Evolutionary conservation across 257 asterid genomes (phyloP), one percentile per base, ranked within the genome.

Genomic region (Orobanche coerulescens): DNA sequence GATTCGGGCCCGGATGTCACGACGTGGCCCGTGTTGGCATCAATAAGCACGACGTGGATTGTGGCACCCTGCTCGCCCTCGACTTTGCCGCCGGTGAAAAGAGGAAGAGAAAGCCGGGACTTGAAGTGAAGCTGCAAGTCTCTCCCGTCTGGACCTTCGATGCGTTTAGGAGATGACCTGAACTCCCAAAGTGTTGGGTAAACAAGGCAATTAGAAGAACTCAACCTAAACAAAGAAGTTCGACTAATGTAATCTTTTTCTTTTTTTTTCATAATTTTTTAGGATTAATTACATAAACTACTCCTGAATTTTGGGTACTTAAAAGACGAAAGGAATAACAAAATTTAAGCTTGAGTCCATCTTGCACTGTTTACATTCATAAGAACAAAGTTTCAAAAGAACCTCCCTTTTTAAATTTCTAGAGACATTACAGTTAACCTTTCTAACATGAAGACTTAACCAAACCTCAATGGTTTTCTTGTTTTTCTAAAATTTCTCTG

Each of bases 51-150:
- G 55, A 81, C 87, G 70, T 87, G 94, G 51, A 85, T 82, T 12
- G 87, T 26, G 65, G 94, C 96, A 72, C 94, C 92, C 66, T 85
- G 96, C 72, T 87, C 96, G 20, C 96, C 96, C 81, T 84, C 92
- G 40, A 87, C 94, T 76, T 87, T 87, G 19, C 91, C 96, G 14
- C 94, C 94, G 4, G 96, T 87, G 69, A 81, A 87, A 36, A 87
- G 76, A 14, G 96, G 96, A 62, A 84, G 79, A 52, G 96, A 82
- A 9, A 87, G 82, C 59, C 96, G 71, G 42, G 96, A 79, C 69
- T 64, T 79, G 48, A 85, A 85, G 58, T 81, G 85, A 58, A 87
- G 92, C 80, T 85, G 96, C 75, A 85, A 68, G 73, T 77, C 82
- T 74, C 92, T 78, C 33, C 94, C 96, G 71, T 87, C 79, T 11